Percentiles rank a stretch among this genome's conserved stretches.
These are phyloP conservation scores for Bombardia bombarda DNA, from an alignment of 495 filamentous ascomycete species.

Conservation along the genomic window DNA sequence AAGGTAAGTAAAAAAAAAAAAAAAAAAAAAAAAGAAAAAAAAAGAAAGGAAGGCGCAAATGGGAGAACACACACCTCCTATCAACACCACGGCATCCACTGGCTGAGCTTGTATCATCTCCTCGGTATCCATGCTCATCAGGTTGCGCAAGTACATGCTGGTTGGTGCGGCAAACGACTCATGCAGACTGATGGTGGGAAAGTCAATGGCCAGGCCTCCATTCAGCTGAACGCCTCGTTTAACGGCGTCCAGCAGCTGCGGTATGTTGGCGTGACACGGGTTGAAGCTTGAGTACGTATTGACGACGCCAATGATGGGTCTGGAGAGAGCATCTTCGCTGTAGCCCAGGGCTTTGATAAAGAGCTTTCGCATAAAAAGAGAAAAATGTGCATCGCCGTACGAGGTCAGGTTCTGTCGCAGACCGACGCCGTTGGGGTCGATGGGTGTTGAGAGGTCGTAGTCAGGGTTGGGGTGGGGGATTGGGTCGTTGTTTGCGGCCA, in stretches of 20 bases:
- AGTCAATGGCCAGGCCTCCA: conserved; percentile 56
- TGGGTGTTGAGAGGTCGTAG: conserved; percentile 45
- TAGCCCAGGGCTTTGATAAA: conserved; percentile 66
- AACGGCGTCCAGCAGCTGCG: conserved; percentile 58
- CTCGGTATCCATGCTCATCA: conserved; percentile 69
- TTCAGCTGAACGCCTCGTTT: conserved; percentile 54
- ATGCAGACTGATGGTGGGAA: conserved; percentile 58
- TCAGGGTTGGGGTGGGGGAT: too few species aligned
- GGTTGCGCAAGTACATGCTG: conserved; percentile 60
- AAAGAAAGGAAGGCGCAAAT: too few species aligned
- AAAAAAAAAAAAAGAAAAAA: too few species aligned
- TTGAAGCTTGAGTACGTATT: conserved; percentile 62
- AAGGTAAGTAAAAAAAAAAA: not conserved
- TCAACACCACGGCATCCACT: conserved; percentile 54
- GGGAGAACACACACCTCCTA: conserved; percentile 43
- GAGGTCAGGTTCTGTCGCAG: conserved; percentile 53
- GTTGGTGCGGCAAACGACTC: conserved; percentile 57
- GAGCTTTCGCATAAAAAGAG: conserved; percentile 59
- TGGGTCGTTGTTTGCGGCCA: too few species aligned
- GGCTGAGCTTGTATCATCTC: conserved; percentile 63
- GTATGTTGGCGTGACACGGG: conserved; percentile 59
- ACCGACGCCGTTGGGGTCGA: conserved; percentile 38
- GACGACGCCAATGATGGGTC: conserved; percentile 58
- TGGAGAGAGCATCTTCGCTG: conserved; percentile 55
- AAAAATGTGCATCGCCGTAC: conserved; percentile 66